A percentile compares a stretch with the other conserved stretches of the same genome.
These are phyloP conservation scores for Phytophthora fragariae DNA, from an alignment of 352 stramenopile genomes.

Conservation along the genomic window DNA sequence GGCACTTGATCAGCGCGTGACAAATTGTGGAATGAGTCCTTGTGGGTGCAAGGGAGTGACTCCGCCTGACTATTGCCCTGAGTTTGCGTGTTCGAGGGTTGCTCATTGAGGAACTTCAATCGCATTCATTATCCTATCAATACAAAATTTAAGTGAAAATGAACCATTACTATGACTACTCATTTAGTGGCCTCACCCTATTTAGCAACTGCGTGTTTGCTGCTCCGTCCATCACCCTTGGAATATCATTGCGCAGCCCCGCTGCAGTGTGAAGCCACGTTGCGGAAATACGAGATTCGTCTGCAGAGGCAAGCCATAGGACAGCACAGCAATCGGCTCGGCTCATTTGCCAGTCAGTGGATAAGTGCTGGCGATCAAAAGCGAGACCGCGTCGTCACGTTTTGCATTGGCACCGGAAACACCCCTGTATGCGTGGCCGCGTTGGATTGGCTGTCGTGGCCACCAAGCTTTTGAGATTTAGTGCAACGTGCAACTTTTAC, in stretches of 20 bases:
- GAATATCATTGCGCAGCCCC: slow-evolving; percentile 14
- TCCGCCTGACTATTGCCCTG: slow-evolving; percentile 6
- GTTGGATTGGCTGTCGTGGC: slow-evolving; percentile 19
- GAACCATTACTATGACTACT: slow-evolving; percentile 5
- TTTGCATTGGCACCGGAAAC: slow-evolving; percentile 6
- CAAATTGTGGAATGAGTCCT: slow-evolving; percentile 29
- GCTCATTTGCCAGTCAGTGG: slow-evolving; percentile 3
- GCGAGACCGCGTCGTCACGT: slow-evolving; percentile 23
- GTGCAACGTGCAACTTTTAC: neutral
- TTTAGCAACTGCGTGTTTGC: slow-evolving; percentile 37
- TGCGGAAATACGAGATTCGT: slow-evolving; percentile 17
- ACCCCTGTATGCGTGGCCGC: slow-evolving; percentile 16
- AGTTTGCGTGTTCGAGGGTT: slow-evolving; percentile 40
- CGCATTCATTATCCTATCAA: slow-evolving; percentile 9
- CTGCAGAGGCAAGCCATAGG: slow-evolving; percentile 12
- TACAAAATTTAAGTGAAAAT: neutral
- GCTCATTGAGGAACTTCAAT: slow-evolving; percentile 19
- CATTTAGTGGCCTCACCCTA: slow-evolving; percentile 3
- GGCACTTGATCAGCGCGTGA: slow-evolving; percentile 12
- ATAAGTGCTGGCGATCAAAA: slow-evolving; percentile 15
- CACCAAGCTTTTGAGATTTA: neutral
- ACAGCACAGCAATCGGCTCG: slow-evolving; percentile 1
- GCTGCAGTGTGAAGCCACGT: slow-evolving; percentile 1
- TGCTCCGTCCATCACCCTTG: slow-evolving; percentile 5
- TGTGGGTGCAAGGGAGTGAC: neutral